Percentiles rank a stretch among this genome's conserved stretches.
Evolutionary conservation across 176 grass and related monocot species (phyloP).

Genomic region (Musa troglodytarum): DNA sequence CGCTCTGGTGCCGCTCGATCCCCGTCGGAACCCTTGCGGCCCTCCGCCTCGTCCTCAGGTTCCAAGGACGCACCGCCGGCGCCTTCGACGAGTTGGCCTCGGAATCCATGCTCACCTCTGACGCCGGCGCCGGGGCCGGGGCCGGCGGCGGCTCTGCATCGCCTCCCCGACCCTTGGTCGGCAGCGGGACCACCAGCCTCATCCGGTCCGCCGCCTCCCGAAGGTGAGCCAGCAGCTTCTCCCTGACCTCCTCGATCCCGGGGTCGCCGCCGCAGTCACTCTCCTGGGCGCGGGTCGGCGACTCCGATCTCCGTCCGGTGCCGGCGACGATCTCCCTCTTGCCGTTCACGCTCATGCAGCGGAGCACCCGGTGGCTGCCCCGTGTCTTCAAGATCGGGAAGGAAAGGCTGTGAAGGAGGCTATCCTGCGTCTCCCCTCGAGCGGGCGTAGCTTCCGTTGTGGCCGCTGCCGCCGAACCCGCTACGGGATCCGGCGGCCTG

Average conservation of each 20-base stretch:
- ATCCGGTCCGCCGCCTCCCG: constrained; percentile 31
- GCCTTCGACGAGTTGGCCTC: not conserved
- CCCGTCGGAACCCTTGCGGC: not conserved
- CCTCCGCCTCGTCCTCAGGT: constrained; percentile 38
- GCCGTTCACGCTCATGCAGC: constrained; percentile 20
- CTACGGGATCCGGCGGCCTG: constrained; percentile 2
- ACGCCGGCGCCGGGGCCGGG: not conserved
- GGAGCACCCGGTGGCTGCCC: constrained; percentile 46
- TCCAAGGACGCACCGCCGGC: constrained; percentile 34
- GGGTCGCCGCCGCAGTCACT: constrained; percentile 23
- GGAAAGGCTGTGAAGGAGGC: constrained; percentile 9
- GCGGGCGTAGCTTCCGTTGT: not conserved
- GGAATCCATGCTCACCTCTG: not conserved
- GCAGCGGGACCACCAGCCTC: constrained; percentile 10
- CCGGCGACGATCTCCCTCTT: constrained; percentile 12
- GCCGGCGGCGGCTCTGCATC: not conserved
- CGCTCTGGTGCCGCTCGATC: not conserved
- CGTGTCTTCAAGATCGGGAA: constrained; percentile 55
- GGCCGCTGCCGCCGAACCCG: not conserved
- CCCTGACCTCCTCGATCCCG: constrained; percentile 28
- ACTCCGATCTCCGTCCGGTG: not conserved
- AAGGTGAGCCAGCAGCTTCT: constrained; percentile 28
- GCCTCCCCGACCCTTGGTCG: not conserved
- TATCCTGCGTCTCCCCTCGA: not conserved
- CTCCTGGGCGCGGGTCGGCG: not conserved